These are phyloP conservation scores for Aureobasidium namibiae DNA, from an alignment of 2,329 filamentous ascomycete species.

Conservation along the genomic window DNA sequence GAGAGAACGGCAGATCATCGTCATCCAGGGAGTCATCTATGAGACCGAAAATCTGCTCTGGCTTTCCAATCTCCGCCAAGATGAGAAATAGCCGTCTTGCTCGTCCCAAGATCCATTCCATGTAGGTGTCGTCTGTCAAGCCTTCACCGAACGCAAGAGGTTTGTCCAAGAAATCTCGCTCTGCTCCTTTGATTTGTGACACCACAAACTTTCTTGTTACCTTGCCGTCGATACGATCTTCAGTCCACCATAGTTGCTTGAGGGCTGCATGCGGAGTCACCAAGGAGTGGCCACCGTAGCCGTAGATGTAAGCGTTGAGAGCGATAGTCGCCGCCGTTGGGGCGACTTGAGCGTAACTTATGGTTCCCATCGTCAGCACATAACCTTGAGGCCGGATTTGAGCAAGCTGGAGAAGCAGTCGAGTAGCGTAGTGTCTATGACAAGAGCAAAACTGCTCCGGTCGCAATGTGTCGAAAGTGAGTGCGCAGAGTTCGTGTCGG, in stretches of 20 bases:
- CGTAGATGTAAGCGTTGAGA: conserved; percentile 43
- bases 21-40: conserved; percentile 74
- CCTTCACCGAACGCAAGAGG: conserved; percentile 61
- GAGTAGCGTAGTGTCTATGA: background rate
- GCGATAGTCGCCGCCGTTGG: conserved; percentile 32
- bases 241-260: conserved; percentile 61
- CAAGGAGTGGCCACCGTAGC: conserved; percentile 42
- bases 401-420: background rate
- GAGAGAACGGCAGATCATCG: conserved; percentile 60
- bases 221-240: conserved; percentile 58
- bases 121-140: conserved; percentile 57
- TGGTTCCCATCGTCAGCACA: conserved; percentile 24
- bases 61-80: conserved; percentile 58
- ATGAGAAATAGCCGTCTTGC: conserved; percentile 64
- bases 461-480: background rate
- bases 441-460: no score
- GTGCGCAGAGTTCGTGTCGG: background rate
- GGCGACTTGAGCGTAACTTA: conserved; percentile 27
- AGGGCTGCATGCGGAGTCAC: conserved; percentile 41
- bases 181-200: conserved; percentile 54
- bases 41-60: conserved; percentile 66
- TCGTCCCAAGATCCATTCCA: conserved; percentile 66
- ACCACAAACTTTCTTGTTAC: conserved; percentile 61
- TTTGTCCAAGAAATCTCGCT: conserved; percentile 53
- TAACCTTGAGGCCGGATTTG: background rate